These are phyloP conservation scores for Bacterosira constricta DNA, from an alignment of 108 stramenopile species.

Conservation along the genomic window DNA sequence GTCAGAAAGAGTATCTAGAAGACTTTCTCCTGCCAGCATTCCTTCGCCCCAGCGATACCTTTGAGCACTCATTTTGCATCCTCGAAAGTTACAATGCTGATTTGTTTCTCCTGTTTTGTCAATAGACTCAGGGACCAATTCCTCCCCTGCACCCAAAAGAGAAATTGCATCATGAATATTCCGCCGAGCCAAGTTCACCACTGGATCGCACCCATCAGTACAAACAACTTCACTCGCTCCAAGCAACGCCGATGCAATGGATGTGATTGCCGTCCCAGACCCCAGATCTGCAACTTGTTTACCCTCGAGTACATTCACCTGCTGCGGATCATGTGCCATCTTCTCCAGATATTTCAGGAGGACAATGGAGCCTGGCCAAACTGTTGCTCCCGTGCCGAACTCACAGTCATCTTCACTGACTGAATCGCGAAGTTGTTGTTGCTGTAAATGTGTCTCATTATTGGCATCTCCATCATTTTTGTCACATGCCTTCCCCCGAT, in stretches of 20 bases:
- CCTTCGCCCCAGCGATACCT: slow-evolving; percentile 76
- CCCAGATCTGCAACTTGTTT: slow-evolving; percentile 79
- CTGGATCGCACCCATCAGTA: slow-evolving; percentile 78
- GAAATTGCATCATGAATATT: slow-evolving; percentile 54
- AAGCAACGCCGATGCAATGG: slow-evolving; percentile 76
- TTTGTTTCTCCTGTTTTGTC: neutral
- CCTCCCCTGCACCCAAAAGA: slow-evolving; percentile 2
- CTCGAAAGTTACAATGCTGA: slow-evolving; percentile 9
- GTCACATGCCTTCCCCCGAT: neutral
- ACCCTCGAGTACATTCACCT: slow-evolving; percentile 22
- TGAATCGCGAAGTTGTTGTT: neutral
- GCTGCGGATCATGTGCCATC: slow-evolving; percentile 11
- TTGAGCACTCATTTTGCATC: slow-evolving; percentile 44
- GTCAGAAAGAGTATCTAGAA: neutral
- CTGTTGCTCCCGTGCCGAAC: slow-evolving; percentile 87
- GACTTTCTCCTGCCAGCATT: slow-evolving; percentile 10
- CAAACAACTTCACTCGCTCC: slow-evolving; percentile 72
- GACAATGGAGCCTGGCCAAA: slow-evolving; percentile 90
- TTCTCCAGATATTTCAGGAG: slow-evolving; percentile 81
- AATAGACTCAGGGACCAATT: too few species aligned
- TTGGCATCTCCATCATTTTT: neutral
- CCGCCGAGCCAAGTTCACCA: slow-evolving; percentile 67
- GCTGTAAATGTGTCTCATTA: neutral
- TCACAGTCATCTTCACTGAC: neutral
- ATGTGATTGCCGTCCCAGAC: slow-evolving; percentile 80